Evolutionary conservation across 768 basidiomycete genomes (phyloP), one percentile per base, ranked within the genome.

Genomic region (Collybia sordida): DNA sequence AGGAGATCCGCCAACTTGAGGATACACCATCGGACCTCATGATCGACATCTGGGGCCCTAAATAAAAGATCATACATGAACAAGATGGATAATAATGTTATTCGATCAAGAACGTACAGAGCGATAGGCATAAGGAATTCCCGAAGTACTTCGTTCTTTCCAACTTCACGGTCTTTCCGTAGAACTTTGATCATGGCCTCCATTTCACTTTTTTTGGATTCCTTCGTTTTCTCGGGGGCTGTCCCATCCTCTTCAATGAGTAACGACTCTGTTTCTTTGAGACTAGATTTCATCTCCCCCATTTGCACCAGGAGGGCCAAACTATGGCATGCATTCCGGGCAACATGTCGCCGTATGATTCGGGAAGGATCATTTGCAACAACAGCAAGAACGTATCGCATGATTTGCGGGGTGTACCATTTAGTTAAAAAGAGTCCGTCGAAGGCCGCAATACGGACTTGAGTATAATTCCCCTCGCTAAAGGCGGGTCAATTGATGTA

Each of bases 391-490:
- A 98, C 75, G 62, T 98, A 98, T 12, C 83, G 82, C 82, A 91
- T 89, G 58, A 95, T 84, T 60, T 83, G 80, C 28, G 85, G 85
- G 1, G 86, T 78, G 64, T 92, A 86, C 93, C 93, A 88, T 69
- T 93, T 86, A 50, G 88, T 88, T 64, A 93, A 71, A 75, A 96
- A 86, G 8, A 98, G 77, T 27, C 92, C 90, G 67, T 99, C 97
- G 58, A 99, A 97, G 3, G 97, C 96, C 3, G 90, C 86, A 39
- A 93, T 80, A 40, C 97, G 87, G 39, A 99, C 90, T 62, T 91
- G 88, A 2, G 86, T 87, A 59, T 88, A 93, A 63, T 98, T 97
- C 35, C 96, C 97, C 69, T 97, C 93, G 21, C 95, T 95, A 56
- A 50, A 59, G n/a, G 61, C 44, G 45, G 14, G 22, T 23, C 17